These are phyloP conservation scores for Urostyla sp. DNA, from an alignment of 73 alveolate species.

Conservation along the genomic window DNA sequence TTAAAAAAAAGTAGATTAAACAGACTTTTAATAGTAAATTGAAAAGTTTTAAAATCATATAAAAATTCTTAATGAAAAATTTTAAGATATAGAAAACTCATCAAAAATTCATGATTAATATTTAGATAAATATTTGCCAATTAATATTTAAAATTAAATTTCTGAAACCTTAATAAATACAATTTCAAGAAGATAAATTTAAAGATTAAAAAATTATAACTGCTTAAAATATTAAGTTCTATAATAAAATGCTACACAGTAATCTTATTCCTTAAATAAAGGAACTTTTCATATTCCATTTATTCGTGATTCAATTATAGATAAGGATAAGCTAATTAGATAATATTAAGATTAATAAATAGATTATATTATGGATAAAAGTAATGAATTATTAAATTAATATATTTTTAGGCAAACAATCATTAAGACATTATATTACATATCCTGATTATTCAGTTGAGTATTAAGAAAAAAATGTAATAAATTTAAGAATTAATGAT, in stretches of 20 bases:
- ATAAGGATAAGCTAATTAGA: slow-evolving; percentile 13
- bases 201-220: slow-evolving; percentile 20
- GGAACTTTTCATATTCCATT: slow-evolving; percentile 1
- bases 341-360: neutral
- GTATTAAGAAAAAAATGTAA: neutral
- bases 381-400: neutral
- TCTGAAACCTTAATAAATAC: slow-evolving; percentile 27
- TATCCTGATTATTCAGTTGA: slow-evolving; percentile 16
- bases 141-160: slow-evolving; percentile 10
- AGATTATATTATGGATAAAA: neutral
- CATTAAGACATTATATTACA: slow-evolving; percentile 15
- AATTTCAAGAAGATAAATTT: slow-evolving; percentile 2
- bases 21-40: neutral
- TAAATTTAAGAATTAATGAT: slow-evolving; percentile 9
- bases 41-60: neutral
- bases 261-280: slow-evolving; percentile 5
- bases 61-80: neutral
- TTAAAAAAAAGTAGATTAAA: neutral
- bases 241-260: neutral
- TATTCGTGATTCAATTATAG: slow-evolving; percentile 7
- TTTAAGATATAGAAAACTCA: slow-evolving; percentile 14
- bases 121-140: slow-evolving; percentile 4
- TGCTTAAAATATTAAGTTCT: neutral
- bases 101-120: neutral
- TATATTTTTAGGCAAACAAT: neutral